A percentile compares a stretch with the other conserved stretches of the same genome.
phyloP scores from a whole-genome alignment of 164 flowering plant species.

The Annona squamosa region DNA sequence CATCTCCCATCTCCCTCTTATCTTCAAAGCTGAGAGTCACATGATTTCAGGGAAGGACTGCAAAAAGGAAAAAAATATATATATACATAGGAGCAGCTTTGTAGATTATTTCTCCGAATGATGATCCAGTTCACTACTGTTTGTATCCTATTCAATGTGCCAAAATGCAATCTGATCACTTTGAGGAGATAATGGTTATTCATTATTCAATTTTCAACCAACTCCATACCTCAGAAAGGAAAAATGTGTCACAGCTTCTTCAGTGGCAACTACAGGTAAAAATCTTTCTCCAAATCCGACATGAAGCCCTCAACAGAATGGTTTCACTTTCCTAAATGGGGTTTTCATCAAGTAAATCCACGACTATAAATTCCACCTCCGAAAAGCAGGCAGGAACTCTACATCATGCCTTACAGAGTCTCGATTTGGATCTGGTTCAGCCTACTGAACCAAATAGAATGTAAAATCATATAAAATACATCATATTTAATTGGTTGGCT shows the following conservation, averaged over 20 bases:
- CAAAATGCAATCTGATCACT: neutral
- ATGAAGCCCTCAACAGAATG: neutral
- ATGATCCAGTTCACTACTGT: neutral
- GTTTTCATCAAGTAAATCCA: neutral
- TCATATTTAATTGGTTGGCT: conserved; percentile 20
- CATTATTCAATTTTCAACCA: no score
- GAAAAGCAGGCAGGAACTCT: neutral
- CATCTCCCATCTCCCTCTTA: neutral
- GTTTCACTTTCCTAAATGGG: neutral
- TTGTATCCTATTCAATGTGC: neutral
- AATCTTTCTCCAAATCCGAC: neutral
- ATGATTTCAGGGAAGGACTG: neutral
- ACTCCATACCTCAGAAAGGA: neutral
- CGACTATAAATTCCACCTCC: neutral
- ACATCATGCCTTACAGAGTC: neutral
- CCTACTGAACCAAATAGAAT: conserved; percentile 21
- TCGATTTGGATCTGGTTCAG: conserved; percentile 15
- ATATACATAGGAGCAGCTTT: neutral
- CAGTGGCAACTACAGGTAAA: neutral
- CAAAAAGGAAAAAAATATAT: no score
- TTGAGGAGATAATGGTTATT: neutral
- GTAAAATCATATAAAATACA: conserved; percentile 21
- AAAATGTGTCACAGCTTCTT: neutral
- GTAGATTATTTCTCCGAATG: neutral
- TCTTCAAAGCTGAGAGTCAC: neutral